Evolutionary conservation across 192 early-diverging fungal genomes (phyloP).

Genomic region (Coemansia biformis): DNA sequence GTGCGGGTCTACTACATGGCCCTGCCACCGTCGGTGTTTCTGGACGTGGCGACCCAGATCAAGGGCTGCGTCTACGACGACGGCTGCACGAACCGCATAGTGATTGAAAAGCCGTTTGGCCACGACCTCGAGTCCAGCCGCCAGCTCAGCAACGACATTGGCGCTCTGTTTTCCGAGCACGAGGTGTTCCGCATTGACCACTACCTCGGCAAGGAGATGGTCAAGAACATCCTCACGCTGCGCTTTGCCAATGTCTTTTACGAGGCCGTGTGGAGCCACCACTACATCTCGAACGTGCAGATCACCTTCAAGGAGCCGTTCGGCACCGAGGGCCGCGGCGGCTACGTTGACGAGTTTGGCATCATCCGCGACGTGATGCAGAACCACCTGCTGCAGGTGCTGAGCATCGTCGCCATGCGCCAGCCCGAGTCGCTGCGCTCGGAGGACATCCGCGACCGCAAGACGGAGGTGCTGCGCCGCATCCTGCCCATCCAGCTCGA

Average conservation of each 20-base stretch:
- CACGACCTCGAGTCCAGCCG: conserved; percentile 81
- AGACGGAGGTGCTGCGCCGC: conserved; percentile 82
- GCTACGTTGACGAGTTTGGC: conserved; percentile 99
- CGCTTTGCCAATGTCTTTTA: conserved; percentile 95
- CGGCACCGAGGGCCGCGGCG: conserved; percentile 95
- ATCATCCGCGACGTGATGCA: conserved; percentile 97
- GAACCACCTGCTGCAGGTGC: conserved; percentile 89
- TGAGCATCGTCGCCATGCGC: conserved; percentile 94
- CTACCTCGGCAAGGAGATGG: conserved; percentile 99
- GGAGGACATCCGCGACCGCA: conserved; percentile 94
- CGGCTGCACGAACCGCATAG: conserved; percentile 70
- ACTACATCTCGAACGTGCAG: conserved; percentile 87
- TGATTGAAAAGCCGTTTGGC: conserved; percentile 98
- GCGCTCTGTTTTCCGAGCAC: conserved; percentile 75
- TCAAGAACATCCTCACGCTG: conserved; percentile 92
- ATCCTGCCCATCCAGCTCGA: conserved; percentile 74
- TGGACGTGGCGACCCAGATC: conserved; percentile 72
- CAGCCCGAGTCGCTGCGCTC: conserved; percentile 77
- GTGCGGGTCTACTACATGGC: conserved; percentile 95
- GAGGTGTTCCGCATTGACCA: conserved; percentile 99
- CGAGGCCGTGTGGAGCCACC: conserved; percentile 85
- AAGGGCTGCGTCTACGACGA: conserved; percentile 62
- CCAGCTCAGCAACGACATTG: conserved; percentile 65
- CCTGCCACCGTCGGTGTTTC: conserved; percentile 91
- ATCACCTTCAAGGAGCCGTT: conserved; percentile 98